phyloP scores from a whole-genome alignment of 2,329 filamentous ascomycete species.

The Xylariaceae sp. region DNA sequence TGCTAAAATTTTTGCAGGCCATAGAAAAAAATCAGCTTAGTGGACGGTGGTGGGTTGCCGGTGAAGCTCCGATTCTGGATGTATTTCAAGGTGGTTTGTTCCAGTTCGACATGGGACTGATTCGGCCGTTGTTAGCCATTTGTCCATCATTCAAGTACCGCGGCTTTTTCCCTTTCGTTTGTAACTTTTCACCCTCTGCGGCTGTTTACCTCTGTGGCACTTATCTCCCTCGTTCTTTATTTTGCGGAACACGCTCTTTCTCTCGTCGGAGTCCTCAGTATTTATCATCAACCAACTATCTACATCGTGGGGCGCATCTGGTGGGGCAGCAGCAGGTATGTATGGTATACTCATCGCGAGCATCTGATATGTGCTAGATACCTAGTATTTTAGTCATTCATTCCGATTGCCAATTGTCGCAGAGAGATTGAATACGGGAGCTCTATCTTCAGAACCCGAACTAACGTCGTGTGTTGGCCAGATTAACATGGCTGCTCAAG shows the following conservation, averaged over 20 bases:
- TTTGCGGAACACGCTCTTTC: conserved; percentile 3
- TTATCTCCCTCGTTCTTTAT: conserved; percentile 3
- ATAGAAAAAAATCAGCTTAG: conserved; percentile 1
- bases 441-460: no score
- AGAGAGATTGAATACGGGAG: no score
- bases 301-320: conserved; percentile 30
- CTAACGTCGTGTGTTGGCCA: conserved; percentile 15
- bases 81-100: conserved; percentile 9
- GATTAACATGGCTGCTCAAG: conserved; percentile 48
- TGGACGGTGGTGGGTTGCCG: background rate
- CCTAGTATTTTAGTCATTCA: background rate
- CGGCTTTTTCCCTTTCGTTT: conserved; percentile 13
- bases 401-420: no score
- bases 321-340: conserved; percentile 30
- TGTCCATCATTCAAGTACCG: conserved; percentile 24
- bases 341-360: background rate
- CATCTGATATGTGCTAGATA: background rate
- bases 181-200: background rate
- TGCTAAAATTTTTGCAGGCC: conserved; percentile 11
- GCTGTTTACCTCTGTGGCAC: conserved; percentile 1
- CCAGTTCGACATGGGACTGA: conserved; percentile 25
- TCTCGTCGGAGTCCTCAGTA: conserved; percentile 1
- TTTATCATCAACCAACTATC: conserved; percentile 11
- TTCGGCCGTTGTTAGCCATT: conserved; percentile 29
- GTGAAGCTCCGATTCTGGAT: conserved; percentile 21